Evolutionary conservation across 179 eudicot species (phyloP).

Genomic region (Nepenthes alata): DNA sequence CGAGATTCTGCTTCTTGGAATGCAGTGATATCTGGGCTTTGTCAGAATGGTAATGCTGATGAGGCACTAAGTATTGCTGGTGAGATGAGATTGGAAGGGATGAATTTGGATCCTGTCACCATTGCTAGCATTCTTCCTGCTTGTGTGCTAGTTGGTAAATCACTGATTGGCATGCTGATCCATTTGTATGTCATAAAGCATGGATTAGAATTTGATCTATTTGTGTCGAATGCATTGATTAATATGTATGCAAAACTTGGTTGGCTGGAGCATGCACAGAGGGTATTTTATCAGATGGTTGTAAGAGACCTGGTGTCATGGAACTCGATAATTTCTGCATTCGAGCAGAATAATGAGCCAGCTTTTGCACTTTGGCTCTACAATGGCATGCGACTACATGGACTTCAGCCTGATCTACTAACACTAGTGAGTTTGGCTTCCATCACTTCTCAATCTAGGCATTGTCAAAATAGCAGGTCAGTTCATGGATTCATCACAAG

Average conservation of each 20-base stretch:
- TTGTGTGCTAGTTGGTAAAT: constrained; percentile 26
- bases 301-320: constrained; percentile 33
- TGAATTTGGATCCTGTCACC: constrained; percentile 34
- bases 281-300: constrained; percentile 26
- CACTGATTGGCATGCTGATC: constrained; percentile 22
- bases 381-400: constrained; percentile 21
- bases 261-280: constrained; percentile 22
- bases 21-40: constrained; percentile 35
- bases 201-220: constrained; percentile 33
- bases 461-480: constrained; percentile 21
- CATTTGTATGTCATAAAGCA: constrained; percentile 40
- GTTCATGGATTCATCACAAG: constrained; percentile 32
- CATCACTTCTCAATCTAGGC: constrained; percentile 28
- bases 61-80: constrained; percentile 22
- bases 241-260: constrained; percentile 39
- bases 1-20: constrained; percentile 46
- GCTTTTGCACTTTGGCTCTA: constrained; percentile 17
- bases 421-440: constrained; percentile 42
- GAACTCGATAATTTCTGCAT: constrained; percentile 38
- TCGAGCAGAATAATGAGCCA: constrained; percentile 30
- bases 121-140: constrained; percentile 43
- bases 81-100: constrained; percentile 27
- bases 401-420: constrained; percentile 31
- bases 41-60: constrained; percentile 28
- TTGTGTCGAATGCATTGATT: constrained; percentile 44